Evolutionary conservation across 1,284 basidiomycete species (phyloP).

Genomic region (Trichosporon faecale): DNA sequence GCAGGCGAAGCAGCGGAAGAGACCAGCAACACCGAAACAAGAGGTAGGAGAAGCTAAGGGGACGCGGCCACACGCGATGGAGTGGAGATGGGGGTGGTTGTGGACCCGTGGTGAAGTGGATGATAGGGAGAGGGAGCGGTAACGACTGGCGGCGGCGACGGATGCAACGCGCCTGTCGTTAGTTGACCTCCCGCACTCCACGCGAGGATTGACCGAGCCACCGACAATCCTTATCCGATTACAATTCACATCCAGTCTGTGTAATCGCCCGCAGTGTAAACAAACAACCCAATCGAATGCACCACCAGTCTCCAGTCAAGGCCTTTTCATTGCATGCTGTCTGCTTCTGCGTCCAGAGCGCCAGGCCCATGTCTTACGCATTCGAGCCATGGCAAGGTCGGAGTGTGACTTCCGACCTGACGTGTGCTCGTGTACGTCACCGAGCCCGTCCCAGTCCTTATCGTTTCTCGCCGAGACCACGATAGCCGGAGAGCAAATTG

Average conservation of each 20-base stretch:
- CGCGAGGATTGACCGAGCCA: not conserved
- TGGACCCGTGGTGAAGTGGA: not conserved
- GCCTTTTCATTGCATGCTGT: no score
- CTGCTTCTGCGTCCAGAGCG: no score
- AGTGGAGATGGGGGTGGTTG: not conserved
- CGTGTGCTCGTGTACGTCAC: not conserved
- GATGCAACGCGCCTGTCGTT: slow-evolving; percentile 2
- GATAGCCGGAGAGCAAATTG: no score
- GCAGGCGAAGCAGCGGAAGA: slow-evolving; percentile 5
- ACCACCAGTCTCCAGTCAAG: no score
- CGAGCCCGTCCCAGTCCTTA: not conserved
- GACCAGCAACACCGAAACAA: not conserved
- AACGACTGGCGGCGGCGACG: not conserved
- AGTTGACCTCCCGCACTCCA: not conserved
- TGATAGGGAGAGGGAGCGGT: not conserved
- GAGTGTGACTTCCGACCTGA: not conserved
- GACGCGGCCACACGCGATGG: not conserved
- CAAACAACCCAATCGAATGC: no score
- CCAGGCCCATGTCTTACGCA: not conserved
- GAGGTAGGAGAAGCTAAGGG: not conserved
- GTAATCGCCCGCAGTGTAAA: no score
- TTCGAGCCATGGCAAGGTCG: not conserved
- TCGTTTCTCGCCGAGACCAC: not conserved
- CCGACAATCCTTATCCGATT: not conserved
- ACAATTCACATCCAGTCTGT: not conserved